Evolutionary conservation across 139 green algal genomes (phyloP), one percentile per base, ranked within the genome.

Genomic region (Picochlorum sp.): DNA sequence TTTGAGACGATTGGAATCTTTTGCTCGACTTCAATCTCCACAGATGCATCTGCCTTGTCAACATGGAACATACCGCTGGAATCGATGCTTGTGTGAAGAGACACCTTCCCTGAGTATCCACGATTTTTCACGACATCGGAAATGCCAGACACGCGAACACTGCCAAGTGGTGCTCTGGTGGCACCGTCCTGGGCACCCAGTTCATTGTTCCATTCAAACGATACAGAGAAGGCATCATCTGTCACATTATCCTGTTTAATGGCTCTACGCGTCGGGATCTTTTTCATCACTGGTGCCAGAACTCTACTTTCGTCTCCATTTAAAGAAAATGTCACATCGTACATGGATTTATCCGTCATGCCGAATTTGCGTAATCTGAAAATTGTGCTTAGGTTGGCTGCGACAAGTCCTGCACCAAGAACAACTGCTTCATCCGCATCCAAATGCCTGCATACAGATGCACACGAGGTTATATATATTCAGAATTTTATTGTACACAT

Each of bases 281-380:
- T 84, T 77, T 88, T 90, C 59, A 85, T 72, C 64, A 52, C 66
- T n/a, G 71, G 66, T 20, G 74, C 71, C 44, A 78, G 41, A 52
- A 59, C 57, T 21, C 57, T 55, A 31, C 49, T n/a, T 31, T 47
- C 45, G 26, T 50, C 20, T 21, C 21, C 56, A 9, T 20, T 34
- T 55, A 86, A 57, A 60, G 69, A 67, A 47, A 88, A 81, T 31
- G 30, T 69, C 23, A 95, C 55, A 18, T 79, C 70, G 70, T 92
- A 95, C 28, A 85, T 75, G 55, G 77, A 69, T 41, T 85, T 77
- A 69, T 98, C 93, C 41, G 79, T 70, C 44, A 86, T 75, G 68
- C 93, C 93, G 77, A 98, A 96, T 72, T 92, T 87, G 69, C 88
- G 84, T 77, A 98, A 78, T n/a, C 91, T 85, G 85, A 99, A 98